Evolutionary conservation across 768 basidiomycete species (phyloP), one percentile per base, ranked within the genome.

Genomic region (Hypsizygus marmoreus): DNA sequence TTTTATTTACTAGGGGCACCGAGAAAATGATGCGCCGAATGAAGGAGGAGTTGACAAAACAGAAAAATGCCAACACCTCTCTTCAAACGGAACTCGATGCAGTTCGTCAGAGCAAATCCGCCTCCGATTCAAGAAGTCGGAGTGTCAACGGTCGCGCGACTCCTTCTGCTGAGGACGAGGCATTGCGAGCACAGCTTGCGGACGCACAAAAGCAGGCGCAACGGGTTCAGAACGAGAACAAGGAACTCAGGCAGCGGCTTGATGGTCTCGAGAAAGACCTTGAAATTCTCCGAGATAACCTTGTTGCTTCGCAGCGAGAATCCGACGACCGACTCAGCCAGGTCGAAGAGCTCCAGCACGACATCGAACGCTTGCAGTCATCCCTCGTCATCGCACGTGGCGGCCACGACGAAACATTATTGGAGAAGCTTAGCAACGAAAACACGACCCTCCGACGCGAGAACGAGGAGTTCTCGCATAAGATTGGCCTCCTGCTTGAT

Each of bases 1-100:
- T 26, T 44, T 48, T 20, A 22, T 53, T 25, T 50, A 48, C 17
- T 61, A 93, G 91, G 78, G 92, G 92, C 34, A 97, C 95, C 1
- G 97, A 98, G 68, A 97, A 95, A 71, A 93, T 98, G 84, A 88
- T 97, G 75, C 84, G 93, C 55, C 83, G 88, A 56, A 91, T 97
- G 86, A 91, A 93, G 66, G 95, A 95, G 45, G 97, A 98, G 61
- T 71, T 97, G 46, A 88, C 80, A 54, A 95, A 89, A 70, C 91
- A 95, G 68, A 97, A 97, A 71, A 75, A 75, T 36, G 67, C 84
- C 34, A 95, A 93, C 60, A 73, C 83, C 33, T 73, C 77, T 45
- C 81, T 98, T 20, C 92, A 97, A 62, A 67, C 78, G n/a, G 91
- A 97, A 56, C 74, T 95, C 16, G 92, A 95, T 46, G 66, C 74